Base-by-base conservation (phyloP, 345 rosid genomes). In the Cardamine resedifolia region DNA sequence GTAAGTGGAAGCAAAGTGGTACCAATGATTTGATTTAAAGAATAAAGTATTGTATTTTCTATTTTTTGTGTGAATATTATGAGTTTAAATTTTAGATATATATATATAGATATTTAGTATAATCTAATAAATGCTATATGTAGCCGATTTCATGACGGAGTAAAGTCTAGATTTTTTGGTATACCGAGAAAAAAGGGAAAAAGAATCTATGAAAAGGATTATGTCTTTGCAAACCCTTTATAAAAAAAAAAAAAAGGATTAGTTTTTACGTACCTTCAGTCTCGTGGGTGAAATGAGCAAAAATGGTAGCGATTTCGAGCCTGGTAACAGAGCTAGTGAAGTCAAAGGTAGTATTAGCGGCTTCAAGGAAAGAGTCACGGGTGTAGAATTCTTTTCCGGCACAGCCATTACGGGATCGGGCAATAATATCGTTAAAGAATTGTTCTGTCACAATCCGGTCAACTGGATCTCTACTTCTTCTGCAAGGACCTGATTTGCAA, bases 401-500 rank as follows among this genome's bases (percentile, higher is more conserved):
- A 30, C 90, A 86, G 14, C 45, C 64, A 10, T 58, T 33, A 7
- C 6, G 39, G 3, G 85, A 73, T 27, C 72, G 78, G 72, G 39
- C 49, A 26, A 73, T 73, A 16, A 83, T 87, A 3, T 78, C 62
- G 16, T 82, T 31, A 49, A 87, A 87, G 71, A 87, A 87, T 2
- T 11, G 44, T 6, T 68, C 4, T 4, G 89, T 83, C 6, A 87
- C 86, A 15, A 83, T 67, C 31, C 33, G 66, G 6, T 81, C 76
- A n/a, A 87, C 84, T 0, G 83, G 20, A 53, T 44, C 73, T 68
- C 55, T 55, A 53, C 52, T 41, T 28, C 1, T 3, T 59, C 49
- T 36, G 19, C 89, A 87, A 30, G 92, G 90, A 7, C 89, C 89
- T 43, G 73, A 55, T 18, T 18, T 73, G 66, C 86, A 83, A 3